A percentile compares a stretch with the other conserved stretches of the same genome.
Evolutionary conservation across 768 basidiomycete genomes (phyloP).

Genomic region (Rhodotorula sphaerocarpa): DNA sequence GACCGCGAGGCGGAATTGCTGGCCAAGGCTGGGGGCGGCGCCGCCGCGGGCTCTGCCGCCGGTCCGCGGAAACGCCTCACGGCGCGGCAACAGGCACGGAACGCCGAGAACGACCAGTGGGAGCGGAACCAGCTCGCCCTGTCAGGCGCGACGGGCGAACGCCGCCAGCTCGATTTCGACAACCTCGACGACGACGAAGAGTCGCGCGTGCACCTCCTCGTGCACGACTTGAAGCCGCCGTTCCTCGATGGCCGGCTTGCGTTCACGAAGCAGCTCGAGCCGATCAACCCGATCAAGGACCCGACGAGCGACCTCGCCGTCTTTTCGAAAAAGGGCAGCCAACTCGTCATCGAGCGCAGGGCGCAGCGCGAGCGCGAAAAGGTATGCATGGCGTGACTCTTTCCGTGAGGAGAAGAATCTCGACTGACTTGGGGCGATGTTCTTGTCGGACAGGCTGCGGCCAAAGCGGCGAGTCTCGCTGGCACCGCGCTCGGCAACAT

Average conservation of each 20-base stretch:
- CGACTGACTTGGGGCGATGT: not conserved
- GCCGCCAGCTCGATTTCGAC: slow-evolving; percentile 66
- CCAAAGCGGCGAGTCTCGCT: slow-evolving; percentile 82
- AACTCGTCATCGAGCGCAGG: slow-evolving; percentile 85
- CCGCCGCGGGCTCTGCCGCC: slow-evolving; percentile 30
- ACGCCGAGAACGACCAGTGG: slow-evolving; percentile 97
- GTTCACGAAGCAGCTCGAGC: slow-evolving; percentile 92
- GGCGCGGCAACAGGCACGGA: slow-evolving; percentile 93
- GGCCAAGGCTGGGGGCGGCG: slow-evolving; percentile 37
- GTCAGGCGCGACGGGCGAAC: slow-evolving; percentile 80
- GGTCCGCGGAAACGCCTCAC: slow-evolving; percentile 67
- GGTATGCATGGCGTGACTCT: slow-evolving; percentile 31
- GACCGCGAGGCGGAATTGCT: slow-evolving; percentile 44
- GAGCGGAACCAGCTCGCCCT: slow-evolving; percentile 96
- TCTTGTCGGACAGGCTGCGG: slow-evolving; percentile 58
- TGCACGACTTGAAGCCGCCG: slow-evolving; percentile 92
- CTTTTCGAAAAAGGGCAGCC: slow-evolving; percentile 94
- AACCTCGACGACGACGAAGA: slow-evolving; percentile 90
- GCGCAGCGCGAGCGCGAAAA: slow-evolving; percentile 90
- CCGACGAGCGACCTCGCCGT: slow-evolving; percentile 87
- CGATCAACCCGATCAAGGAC: slow-evolving; percentile 93
- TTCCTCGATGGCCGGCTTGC: slow-evolving; percentile 95
- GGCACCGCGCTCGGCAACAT: slow-evolving; percentile 94
- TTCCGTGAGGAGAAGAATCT: not conserved
- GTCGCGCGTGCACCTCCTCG: slow-evolving; percentile 84